These are phyloP conservation scores for Syzygium syzygioides DNA, from an alignment of 441 rosid species.

Conservation along the genomic window DNA sequence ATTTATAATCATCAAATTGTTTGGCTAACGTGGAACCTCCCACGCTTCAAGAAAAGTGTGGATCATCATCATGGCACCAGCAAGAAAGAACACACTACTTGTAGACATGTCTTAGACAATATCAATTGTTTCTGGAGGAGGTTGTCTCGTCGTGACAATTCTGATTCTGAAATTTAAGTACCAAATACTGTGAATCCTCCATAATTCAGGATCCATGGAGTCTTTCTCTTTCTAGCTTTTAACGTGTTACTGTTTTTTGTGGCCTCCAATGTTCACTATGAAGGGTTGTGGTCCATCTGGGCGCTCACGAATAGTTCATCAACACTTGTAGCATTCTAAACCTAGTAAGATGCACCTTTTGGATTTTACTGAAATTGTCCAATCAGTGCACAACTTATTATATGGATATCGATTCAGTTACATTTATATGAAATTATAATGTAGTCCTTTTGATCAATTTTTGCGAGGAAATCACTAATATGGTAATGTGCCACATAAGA, in stretches of 20 bases:
- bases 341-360: neutral
- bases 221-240: neutral
- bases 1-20: neutral
- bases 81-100: neutral
- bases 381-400: rapidly evolving
- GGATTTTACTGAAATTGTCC: neutral
- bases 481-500: neutral
- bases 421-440: neutral
- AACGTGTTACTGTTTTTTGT: neutral
- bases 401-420: rapidly evolving
- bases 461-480: rapidly evolving
- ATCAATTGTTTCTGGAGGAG: neutral
- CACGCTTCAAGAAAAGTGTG: neutral
- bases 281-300: neutral
- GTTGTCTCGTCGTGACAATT: neutral
- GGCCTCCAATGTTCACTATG: neutral
- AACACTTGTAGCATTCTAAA: neutral
- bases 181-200: neutral
- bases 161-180: neutral
- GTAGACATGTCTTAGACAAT: neutral
- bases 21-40: neutral
- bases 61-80: neutral
- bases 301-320: neutral
- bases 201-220: neutral
- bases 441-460: rapidly evolving